Conservation (phyloP, 1,139 yeast genomes). For the Blastobotrys aristatus region DNA sequence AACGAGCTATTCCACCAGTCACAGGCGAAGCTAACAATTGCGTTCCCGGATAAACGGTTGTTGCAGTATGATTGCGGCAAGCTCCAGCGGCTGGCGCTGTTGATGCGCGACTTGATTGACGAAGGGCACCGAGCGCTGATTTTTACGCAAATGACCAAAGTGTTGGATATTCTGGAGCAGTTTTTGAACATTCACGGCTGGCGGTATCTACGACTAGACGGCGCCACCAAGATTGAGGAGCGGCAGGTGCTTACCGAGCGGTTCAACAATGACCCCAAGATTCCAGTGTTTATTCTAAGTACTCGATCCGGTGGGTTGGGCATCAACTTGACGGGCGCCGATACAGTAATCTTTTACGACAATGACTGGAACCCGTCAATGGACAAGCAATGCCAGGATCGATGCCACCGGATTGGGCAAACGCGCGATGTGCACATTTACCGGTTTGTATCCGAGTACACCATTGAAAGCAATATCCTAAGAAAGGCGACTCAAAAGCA, state of each 20-base stretch:
- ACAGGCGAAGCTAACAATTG: constrained; percentile 84
- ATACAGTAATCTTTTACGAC: constrained; percentile 97
- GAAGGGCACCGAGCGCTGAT: constrained; percentile 91
- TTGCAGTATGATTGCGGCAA: constrained; percentile 97
- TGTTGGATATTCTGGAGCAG: constrained; percentile 86
- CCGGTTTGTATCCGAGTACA: constrained; percentile 91
- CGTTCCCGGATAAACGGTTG: constrained; percentile 91
- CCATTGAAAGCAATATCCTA: constrained; percentile 92
- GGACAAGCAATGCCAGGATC: constrained; percentile 99
- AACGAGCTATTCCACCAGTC: constrained; percentile 66
- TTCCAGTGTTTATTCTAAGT: constrained; percentile 87
- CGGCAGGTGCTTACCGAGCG: constrained; percentile 91
- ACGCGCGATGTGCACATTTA: constrained; percentile 96
- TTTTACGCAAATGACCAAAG: constrained; percentile 98
- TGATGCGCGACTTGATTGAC: constrained; percentile 71
- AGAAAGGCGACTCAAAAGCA: constrained; percentile 94
- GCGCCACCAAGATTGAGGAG: constrained; percentile 95
- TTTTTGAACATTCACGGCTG: constrained; percentile 93
- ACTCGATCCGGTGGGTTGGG: constrained; percentile 98
- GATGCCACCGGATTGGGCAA: constrained; percentile 99
- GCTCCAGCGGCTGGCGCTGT: constrained; percentile 71
- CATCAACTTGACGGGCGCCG: constrained; percentile 96
- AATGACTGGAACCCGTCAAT: constrained; percentile 99
- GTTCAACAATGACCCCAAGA: constrained; percentile 78
- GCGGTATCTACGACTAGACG: constrained; percentile 91